Conservation (phyloP, 2,329 filamentous ascomycete genomes). For the Verticillium longisporum region DNA sequence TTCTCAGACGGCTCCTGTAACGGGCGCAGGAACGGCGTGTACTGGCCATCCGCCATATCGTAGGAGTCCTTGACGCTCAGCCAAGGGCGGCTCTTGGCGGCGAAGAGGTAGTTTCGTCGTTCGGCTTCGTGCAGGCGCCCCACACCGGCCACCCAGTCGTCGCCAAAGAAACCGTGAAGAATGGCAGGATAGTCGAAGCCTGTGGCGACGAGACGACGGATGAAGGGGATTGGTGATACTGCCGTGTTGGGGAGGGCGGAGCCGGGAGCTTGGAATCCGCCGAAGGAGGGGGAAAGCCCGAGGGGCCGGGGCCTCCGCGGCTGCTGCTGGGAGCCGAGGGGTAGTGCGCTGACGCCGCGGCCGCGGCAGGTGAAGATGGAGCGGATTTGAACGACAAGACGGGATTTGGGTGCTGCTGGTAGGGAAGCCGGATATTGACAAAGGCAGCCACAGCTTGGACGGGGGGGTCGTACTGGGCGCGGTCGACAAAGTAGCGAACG, state of each 20-base stretch:
- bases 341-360: slow-evolving; percentile 16
- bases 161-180: slow-evolving; percentile 95
- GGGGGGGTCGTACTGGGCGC: slow-evolving; percentile 74
- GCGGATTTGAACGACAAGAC: slow-evolving; percentile 30
- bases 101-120: slow-evolving; percentile 89
- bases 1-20: slow-evolving; percentile 68
- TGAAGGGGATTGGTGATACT: slow-evolving; percentile 65
- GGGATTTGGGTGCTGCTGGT: slow-evolving; percentile 55
- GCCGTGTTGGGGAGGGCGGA: slow-evolving; percentile 43
- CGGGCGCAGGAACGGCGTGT: slow-evolving; percentile 79
- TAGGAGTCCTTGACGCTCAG: slow-evolving; percentile 83
- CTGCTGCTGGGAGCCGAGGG: slow-evolving; percentile 18
- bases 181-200: slow-evolving; percentile 83
- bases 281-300: slow-evolving; percentile 21
- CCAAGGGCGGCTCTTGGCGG: slow-evolving; percentile 89
- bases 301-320: slow-evolving; percentile 8
- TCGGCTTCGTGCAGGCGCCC: slow-evolving; percentile 82
- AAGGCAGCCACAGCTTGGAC: slow-evolving; percentile 87
- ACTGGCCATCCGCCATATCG: slow-evolving; percentile 78
- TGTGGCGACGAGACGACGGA: slow-evolving; percentile 83
- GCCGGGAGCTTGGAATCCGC: slow-evolving; percentile 10
- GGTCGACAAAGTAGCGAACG: slow-evolving; percentile 83
- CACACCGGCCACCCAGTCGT: slow-evolving; percentile 77
- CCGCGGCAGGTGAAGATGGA: slow-evolving; percentile 25
- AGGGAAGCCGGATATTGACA: slow-evolving; percentile 86